Base-by-base conservation (phyloP, 2,329 filamentous ascomycete species). In the Colletotrichum kahawae region DNA sequence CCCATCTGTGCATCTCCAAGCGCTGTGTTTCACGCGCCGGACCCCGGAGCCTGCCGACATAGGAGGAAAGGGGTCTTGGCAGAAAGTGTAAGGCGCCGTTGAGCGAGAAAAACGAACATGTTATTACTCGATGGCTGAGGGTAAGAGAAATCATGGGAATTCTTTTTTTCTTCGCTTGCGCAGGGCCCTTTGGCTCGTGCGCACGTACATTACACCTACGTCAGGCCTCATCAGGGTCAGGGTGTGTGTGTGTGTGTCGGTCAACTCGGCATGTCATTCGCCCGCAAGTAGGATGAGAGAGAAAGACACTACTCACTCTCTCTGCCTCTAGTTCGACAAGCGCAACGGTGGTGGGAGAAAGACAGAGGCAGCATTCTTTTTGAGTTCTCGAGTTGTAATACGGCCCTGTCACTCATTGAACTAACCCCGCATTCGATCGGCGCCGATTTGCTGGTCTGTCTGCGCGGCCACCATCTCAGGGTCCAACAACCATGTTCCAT, bases 61-160 rank as follows among this genome's bases (percentile, higher is more conserved):
- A 56, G 56, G 63, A 36, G 54, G 14, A 24, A 48, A 29, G 14
- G 62, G 38, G 13, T 70, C 43, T 33, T 27, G 24, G 33, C 43
- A 21, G 14, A 34, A 48, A 27, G 21, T 13, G 27, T 3, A 34
- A 33, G 12, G 66, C n/a, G 43, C 57, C 60, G 60, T 54, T 57
- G 43, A 71, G 48, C 24, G 59, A 14, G 59, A 38, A 62, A 36
- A 12, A 12, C 7, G 34, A 34, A 21, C 16, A 38, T 70, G 24
- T 67, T 29, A 65, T 76, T 77, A 77, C 76, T 73, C 71, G 70
- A 77, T 75, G 70, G 48, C 38, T 70, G 24, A 75, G 74, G 34
- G 76, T 77, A 77, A 77, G 54, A 71, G 57, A 66, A 72, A 71
- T 63, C 56, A 34, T 31, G 56, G 18, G 18, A 56, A 29, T 43